Conservation (phyloP, 2,329 filamentous ascomycete species). For the Fusarium continuum region DNA sequence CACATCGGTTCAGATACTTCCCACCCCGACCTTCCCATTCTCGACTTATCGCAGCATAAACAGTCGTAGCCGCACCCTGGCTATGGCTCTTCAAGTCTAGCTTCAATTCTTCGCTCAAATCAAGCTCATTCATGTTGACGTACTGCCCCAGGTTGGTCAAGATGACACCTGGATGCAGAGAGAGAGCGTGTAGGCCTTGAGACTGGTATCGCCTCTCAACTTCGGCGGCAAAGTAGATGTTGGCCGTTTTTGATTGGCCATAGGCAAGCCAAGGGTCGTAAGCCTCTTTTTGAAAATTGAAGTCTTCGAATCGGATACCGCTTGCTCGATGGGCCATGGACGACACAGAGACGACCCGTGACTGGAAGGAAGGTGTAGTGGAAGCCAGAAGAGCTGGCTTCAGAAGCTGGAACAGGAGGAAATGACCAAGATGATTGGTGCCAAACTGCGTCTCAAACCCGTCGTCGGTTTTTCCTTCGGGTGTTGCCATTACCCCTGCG, state of each 20-base stretch:
- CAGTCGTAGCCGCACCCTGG: constrained; percentile 9
- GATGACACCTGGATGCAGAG: constrained; percentile 24
- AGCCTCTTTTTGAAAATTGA: constrained; percentile 17
- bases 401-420: constrained; percentile 50
- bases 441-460: constrained; percentile 42
- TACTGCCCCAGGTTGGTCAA: constrained; percentile 3
- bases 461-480: constrained; percentile 8
- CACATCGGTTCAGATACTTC: background rate
- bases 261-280: constrained; percentile 31
- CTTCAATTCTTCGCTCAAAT: background rate
- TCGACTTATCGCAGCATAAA: background rate
- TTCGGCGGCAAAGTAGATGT: constrained; percentile 33
- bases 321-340: constrained; percentile 51
- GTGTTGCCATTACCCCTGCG: constrained; percentile 20
- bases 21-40: constrained; percentile 13
- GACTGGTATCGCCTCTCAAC: constrained; percentile 21
- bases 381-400: constrained; percentile 53
- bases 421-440: constrained; percentile 42
- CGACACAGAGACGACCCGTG: constrained; percentile 58
- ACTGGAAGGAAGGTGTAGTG: constrained; percentile 51
- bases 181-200: constrained; percentile 14
- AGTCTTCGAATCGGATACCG: constrained; percentile 21
- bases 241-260: constrained; percentile 32
- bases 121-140: background rate
- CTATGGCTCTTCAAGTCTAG: background rate